Conservation (phyloP, 2,329 filamentous ascomycete species). For the Tolypocladium inflatum region DNA sequence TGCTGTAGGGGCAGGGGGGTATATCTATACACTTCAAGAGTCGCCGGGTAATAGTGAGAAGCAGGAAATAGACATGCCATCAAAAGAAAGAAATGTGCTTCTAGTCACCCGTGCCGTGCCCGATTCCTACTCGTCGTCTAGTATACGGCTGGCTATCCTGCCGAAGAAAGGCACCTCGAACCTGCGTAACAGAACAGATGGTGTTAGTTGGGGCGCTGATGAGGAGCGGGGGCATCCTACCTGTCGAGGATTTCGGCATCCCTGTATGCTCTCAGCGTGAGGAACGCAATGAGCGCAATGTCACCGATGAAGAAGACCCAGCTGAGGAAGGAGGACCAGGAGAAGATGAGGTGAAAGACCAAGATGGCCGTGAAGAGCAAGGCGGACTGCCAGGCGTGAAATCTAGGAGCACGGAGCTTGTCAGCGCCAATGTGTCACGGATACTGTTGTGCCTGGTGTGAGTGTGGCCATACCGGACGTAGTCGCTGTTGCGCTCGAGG, state of each 20-base stretch:
- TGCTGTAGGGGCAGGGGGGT: not conserved
- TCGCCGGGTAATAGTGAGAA: not conserved
- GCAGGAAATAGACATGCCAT: not conserved
- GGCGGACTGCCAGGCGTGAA: conserved; percentile 93
- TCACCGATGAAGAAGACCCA: conserved; percentile 77
- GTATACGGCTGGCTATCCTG: conserved; percentile 72
- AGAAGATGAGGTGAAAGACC: conserved; percentile 75
- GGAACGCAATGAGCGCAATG: conserved; percentile 62
- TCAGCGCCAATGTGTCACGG: conserved; percentile 1
- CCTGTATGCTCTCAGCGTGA: conserved; percentile 71
- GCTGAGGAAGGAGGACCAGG: conserved; percentile 73
- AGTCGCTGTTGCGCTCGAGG: conserved; percentile 90
- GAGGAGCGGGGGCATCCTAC: conserved; percentile 24
- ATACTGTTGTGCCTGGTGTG: not conserved
- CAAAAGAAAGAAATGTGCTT: not conserved
- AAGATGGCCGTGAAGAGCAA: conserved; percentile 69
- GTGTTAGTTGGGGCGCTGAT: not conserved
- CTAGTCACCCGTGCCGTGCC: not conserved
- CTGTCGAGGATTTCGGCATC: conserved; percentile 64
- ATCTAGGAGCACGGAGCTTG: conserved; percentile 39
- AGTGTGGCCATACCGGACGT: conserved; percentile 60
- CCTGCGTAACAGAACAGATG: conserved; percentile 26
- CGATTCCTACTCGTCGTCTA: conserved; percentile 62
- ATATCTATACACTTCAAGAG: not conserved
- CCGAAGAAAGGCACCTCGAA: conserved; percentile 87